These are phyloP conservation scores for Botryotinia convoluta DNA, from an alignment of 2,329 filamentous ascomycete species.

Conservation along the genomic window DNA sequence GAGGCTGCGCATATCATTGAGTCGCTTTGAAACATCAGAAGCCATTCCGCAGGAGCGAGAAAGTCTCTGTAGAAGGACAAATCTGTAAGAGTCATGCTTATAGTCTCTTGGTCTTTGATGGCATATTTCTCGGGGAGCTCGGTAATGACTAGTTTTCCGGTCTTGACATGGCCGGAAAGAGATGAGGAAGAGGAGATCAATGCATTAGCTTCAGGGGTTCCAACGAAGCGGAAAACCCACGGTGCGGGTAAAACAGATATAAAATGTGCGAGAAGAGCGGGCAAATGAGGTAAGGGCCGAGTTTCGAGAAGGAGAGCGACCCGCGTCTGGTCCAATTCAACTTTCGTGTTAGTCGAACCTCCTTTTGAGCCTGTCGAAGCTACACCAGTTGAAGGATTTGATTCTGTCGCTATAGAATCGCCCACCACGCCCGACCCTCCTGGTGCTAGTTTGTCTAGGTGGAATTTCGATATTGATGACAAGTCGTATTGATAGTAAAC, in stretches of 20 bases:
- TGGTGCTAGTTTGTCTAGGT: slow-evolving; percentile 1
- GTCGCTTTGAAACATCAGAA: slow-evolving; percentile 54
- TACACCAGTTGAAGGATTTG: background rate
- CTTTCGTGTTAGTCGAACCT: background rate
- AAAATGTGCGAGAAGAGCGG: slow-evolving; percentile 54
- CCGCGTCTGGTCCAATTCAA: slow-evolving; percentile 46
- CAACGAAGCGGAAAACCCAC: slow-evolving; percentile 57
- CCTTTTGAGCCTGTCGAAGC: background rate
- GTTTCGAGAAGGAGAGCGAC: slow-evolving; percentile 56
- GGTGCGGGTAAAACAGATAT: slow-evolving; percentile 53
- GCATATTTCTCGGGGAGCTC: slow-evolving; percentile 49
- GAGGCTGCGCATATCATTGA: slow-evolving; percentile 56
- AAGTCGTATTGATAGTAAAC: slow-evolving; percentile 6
- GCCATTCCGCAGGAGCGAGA: slow-evolving; percentile 50
- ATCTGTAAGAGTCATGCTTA: slow-evolving; percentile 50
- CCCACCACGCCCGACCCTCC: background rate
- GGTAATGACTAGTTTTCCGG: slow-evolving; percentile 34
- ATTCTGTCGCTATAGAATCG: background rate
- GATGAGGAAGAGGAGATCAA: slow-evolving; percentile 44
- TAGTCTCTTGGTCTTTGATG: slow-evolving; percentile 46
- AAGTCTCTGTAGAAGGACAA: slow-evolving; percentile 52
- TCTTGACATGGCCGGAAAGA: slow-evolving; percentile 41
- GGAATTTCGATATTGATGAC: slow-evolving; percentile 5
- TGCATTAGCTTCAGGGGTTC: slow-evolving; percentile 46
- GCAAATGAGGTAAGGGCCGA: slow-evolving; percentile 48